These are phyloP conservation scores for Betula pendula DNA, from an alignment of 306 rosid genomes.

Conservation along the genomic window DNA sequence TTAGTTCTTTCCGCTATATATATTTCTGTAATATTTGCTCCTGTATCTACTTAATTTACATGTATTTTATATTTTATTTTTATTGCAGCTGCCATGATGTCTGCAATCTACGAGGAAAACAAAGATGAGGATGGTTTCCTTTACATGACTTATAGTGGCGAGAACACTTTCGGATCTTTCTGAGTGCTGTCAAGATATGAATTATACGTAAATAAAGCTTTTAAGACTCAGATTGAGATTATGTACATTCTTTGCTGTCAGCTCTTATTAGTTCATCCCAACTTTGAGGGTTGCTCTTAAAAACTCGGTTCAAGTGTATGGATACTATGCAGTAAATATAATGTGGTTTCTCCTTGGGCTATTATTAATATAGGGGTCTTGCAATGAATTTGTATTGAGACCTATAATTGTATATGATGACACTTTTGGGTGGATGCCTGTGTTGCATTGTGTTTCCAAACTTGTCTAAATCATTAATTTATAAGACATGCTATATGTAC, in stretches of 20 bases:
- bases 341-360: slow-evolving; percentile 11
- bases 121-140: slow-evolving; percentile 90
- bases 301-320: slow-evolving; percentile 4
- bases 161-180: slow-evolving; percentile 73
- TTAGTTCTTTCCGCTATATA: not conserved
- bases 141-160: slow-evolving; percentile 90
- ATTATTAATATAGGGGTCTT: not conserved
- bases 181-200: slow-evolving; percentile 10
- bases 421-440: not conserved
- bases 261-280: slow-evolving; percentile 15
- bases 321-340: slow-evolving; percentile 21
- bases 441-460: not conserved
- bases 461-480: not conserved
- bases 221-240: not conserved
- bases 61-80: slow-evolving; percentile 15
- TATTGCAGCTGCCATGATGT: slow-evolving; percentile 84
- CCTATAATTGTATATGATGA: not conserved
- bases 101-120: slow-evolving; percentile 81
- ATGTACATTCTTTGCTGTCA: slow-evolving; percentile 31
- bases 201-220: slow-evolving; percentile 24
- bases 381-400: not conserved
- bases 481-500: too few relatives aligned
- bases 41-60: not conserved
- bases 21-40: not conserved
- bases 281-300: slow-evolving; percentile 4